These are phyloP conservation scores for Basidioascus undulatus DNA, from an alignment of 768 basidiomycete species.

Conservation along the genomic window DNA sequence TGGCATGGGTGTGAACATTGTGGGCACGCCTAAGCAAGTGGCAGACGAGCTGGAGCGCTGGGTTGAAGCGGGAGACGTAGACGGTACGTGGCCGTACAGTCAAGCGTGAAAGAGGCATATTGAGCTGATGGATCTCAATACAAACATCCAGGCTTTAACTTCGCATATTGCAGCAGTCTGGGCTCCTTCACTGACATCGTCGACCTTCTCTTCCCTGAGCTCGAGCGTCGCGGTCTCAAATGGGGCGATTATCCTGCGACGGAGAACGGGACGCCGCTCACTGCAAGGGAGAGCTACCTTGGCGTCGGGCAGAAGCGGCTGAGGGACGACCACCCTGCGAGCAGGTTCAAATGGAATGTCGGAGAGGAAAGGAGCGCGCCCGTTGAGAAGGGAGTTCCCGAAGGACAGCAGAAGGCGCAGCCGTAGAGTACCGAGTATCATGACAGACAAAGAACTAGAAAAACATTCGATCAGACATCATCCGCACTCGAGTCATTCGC, in stretches of 20 bases:
- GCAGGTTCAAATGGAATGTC: not conserved
- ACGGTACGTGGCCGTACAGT: too few relatives aligned
- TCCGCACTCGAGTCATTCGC: too few relatives aligned
- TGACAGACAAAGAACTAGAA: too few relatives aligned
- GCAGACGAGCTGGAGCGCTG: not conserved
- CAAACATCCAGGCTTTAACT: too few relatives aligned
- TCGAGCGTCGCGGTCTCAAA: slow-evolving; percentile 1
- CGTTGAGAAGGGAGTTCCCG: too few relatives aligned
- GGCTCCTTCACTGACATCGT: slow-evolving; percentile 2
- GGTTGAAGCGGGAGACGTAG: not conserved
- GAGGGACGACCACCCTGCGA: not conserved
- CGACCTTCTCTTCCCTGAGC: slow-evolving; percentile 2
- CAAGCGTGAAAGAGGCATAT: too few relatives aligned
- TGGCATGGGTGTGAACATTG: not conserved
- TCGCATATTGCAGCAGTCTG: not conserved
- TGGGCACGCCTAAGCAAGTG: not conserved
- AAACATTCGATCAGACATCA: too few relatives aligned
- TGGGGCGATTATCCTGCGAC: slow-evolving; percentile 1
- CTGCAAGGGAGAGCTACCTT: not conserved
- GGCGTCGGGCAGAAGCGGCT: not conserved
- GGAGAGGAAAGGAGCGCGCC: too few relatives aligned
- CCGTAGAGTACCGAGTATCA: too few relatives aligned
- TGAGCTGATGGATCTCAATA: too few relatives aligned
- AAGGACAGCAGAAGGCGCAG: too few relatives aligned
- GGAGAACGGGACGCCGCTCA: not conserved